Conservation (phyloP, 345 rosid species). For the Cardamine occulta region DNA sequence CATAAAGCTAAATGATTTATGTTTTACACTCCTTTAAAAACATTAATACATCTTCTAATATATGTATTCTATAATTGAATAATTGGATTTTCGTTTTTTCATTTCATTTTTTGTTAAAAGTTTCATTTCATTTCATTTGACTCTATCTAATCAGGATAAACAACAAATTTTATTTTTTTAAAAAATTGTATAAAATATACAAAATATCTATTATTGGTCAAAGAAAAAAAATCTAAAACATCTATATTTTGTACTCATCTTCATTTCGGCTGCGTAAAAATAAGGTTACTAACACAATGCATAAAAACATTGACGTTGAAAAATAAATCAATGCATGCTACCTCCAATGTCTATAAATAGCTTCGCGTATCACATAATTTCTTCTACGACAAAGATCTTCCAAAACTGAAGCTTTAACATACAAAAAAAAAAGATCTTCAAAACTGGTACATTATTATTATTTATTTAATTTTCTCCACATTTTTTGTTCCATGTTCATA, state of each 20-base stretch:
- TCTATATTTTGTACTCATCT: neutral
- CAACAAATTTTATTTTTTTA: too few species aligned
- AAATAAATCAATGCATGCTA: neutral
- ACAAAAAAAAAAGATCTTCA: neutral
- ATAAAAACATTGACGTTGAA: constrained; percentile 4
- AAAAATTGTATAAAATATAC: neutral
- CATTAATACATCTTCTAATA: neutral
- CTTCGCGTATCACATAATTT: constrained; percentile 12
- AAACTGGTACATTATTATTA: neutral
- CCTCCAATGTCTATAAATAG: constrained; percentile 21
- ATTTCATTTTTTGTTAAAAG: too few species aligned
- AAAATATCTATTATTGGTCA: neutral
- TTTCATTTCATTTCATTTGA: neutral
- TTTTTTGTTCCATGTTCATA: constrained; percentile 14
- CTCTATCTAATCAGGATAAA: neutral
- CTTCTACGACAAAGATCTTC: neutral
- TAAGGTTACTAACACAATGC: neutral
- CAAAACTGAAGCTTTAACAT: neutral
- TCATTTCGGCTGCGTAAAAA: neutral
- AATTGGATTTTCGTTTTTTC: too few species aligned
- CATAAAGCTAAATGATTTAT: neutral
- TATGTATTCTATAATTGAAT: neutral
- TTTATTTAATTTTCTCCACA: neutral
- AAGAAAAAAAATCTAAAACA: neutral
- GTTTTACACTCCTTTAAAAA: neutral